Conservation (phyloP, 1,139 yeast genomes). For the Pichia norvegensis region DNA sequence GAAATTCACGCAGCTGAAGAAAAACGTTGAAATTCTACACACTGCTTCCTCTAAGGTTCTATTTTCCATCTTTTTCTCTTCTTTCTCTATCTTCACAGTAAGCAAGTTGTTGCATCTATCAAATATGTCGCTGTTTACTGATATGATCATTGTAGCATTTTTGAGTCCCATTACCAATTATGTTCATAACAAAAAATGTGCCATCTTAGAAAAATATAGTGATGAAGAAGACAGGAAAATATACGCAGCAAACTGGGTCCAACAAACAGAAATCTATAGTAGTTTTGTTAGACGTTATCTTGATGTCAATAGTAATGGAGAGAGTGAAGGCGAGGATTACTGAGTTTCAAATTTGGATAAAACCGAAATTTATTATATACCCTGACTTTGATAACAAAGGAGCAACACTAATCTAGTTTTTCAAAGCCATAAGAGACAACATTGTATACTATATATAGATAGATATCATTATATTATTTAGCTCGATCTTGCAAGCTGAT, state of each 20-base stretch:
- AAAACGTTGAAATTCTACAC: background rate
- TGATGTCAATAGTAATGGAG: conserved; percentile 6
- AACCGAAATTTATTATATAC: too few species aligned
- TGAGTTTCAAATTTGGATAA: too few species aligned
- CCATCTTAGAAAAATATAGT: conserved; percentile 12
- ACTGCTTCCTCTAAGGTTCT: too few species aligned
- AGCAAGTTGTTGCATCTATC: background rate
- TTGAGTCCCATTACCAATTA: conserved; percentile 14
- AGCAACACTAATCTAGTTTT: background rate
- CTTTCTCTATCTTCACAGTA: background rate
- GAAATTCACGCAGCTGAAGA: background rate
- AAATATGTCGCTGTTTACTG: conserved; percentile 14
- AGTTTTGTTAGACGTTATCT: conserved; percentile 14
- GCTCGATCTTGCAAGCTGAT: too few species aligned
- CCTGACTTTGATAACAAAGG: too few species aligned
- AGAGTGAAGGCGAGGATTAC: conserved; percentile 3
- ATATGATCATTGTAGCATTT: conserved; percentile 15
- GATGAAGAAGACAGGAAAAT: conserved; percentile 11
- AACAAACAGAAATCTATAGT: conserved; percentile 14
- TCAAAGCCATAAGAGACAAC: too few species aligned
- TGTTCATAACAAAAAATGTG: conserved; percentile 15
- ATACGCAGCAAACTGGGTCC: conserved; percentile 15
- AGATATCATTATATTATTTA: too few species aligned
- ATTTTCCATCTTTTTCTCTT: background rate
- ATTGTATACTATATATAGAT: too few species aligned